Evolutionary conservation across 768 basidiomycete species (phyloP).

Genomic region (Rhizopogon vinicolor): DNA sequence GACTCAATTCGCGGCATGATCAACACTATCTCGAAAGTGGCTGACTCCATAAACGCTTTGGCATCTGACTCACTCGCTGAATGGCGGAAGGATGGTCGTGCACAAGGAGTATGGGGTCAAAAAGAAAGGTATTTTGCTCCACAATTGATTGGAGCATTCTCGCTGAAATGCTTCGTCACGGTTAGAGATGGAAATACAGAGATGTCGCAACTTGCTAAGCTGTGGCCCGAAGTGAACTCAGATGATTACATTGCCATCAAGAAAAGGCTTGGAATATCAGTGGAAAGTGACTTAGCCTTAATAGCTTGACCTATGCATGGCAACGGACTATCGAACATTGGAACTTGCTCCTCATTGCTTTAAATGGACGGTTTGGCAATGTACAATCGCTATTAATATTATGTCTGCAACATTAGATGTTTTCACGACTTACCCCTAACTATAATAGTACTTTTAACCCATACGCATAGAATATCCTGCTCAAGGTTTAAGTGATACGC

Average conservation of each 20-base stretch:
- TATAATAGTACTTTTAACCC: too few species aligned
- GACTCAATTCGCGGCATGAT: constrained; percentile 48
- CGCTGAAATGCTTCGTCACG: too few species aligned
- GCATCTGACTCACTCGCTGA: constrained; percentile 28
- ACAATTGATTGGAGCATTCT: constrained; percentile 19
- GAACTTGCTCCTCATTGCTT: too few species aligned
- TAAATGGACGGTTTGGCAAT: too few species aligned
- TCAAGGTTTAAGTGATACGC: too few species aligned
- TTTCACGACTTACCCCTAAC: too few species aligned
- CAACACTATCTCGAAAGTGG: constrained; percentile 41
- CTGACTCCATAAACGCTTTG: constrained; percentile 26
- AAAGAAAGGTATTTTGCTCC: constrained; percentile 39
- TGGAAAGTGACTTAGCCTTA: too few species aligned
- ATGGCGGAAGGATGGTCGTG: constrained; percentile 50
- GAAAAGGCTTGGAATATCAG: constrained; percentile 48
- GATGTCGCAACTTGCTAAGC: constrained; percentile 42
- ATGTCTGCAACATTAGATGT: too few species aligned
- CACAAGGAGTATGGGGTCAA: constrained; percentile 53
- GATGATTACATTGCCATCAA: constrained; percentile 52
- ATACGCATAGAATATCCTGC: too few species aligned
- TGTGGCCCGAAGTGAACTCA: constrained; percentile 46
- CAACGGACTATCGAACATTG: too few species aligned
- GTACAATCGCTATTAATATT: too few species aligned
- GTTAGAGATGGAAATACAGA: constrained; percentile 51
- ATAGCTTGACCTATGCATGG: too few species aligned